Conservation (phyloP, 345 rosid species). For the Sonneratia alba region DNA sequence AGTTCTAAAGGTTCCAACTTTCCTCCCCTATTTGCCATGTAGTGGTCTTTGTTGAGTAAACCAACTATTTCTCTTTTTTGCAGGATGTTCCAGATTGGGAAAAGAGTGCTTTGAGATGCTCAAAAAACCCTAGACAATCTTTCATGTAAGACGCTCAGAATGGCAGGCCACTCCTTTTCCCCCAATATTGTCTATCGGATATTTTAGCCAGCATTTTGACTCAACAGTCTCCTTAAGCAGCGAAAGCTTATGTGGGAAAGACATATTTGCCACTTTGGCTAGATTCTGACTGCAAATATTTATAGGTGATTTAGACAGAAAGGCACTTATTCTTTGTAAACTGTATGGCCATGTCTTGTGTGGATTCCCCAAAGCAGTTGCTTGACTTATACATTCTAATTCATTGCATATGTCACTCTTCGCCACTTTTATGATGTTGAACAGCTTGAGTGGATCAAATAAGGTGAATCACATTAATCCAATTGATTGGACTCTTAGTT, state of each 20-base stretch:
- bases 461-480: conserved; percentile 35
- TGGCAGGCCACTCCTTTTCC: background rate
- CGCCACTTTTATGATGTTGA: background rate
- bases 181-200: background rate
- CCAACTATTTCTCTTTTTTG: conserved; percentile 8
- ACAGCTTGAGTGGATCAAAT: conserved; percentile 55
- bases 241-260: background rate
- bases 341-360: background rate
- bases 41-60: background rate
- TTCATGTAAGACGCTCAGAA: conserved; percentile 32
- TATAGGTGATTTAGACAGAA: too few relatives aligned
- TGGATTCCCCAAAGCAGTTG: background rate
- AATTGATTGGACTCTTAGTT: conserved; percentile 65
- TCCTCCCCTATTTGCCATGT: background rate
- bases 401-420: background rate
- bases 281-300: background rate
- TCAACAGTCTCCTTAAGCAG: background rate
- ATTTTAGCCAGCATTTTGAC: background rate
- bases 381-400: background rate
- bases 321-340: background rate
- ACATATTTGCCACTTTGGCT: background rate
- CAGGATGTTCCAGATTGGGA: conserved; percentile 54
- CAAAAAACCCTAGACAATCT: conserved; percentile 63
- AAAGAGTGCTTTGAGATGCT: conserved; percentile 36
- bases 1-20: conserved; percentile 53